phyloP scores from a whole-genome alignment of 345 rosid genomes.

The Lepidium sativum region DNA sequence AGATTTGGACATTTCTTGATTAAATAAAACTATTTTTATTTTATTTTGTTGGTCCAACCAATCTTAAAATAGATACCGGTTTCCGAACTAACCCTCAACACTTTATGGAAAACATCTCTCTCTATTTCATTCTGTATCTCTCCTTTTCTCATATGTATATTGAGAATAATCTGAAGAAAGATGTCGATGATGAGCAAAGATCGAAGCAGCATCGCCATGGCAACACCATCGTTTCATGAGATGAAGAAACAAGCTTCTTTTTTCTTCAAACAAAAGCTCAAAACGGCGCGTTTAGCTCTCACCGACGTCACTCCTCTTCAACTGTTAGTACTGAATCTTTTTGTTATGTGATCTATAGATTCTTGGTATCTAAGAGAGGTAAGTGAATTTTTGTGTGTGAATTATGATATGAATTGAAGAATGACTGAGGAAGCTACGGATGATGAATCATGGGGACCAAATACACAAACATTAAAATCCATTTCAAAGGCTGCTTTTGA shows the following conservation, averaged over 20 bases:
- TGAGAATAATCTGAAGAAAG: neutral
- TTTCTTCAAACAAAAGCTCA: conserved; percentile 87
- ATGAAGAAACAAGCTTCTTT: conserved; percentile 89
- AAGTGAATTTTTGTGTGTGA: neutral
- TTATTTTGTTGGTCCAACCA: neutral
- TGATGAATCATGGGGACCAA: conserved; percentile 58
- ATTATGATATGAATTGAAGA: conserved; percentile 28
- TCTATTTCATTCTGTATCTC: neutral
- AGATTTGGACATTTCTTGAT: conserved; percentile 17
- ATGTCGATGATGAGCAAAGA: conserved; percentile 56
- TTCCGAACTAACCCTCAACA: conserved; percentile 1
- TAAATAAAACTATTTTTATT: neutral
- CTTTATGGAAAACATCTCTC: neutral
- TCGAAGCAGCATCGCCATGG: conserved; percentile 34
- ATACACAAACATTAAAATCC: conserved; percentile 48
- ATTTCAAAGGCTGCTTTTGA: conserved; percentile 94
- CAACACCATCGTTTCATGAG: conserved; percentile 52
- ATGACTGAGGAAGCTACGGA: conserved; percentile 80
- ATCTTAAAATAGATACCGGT: neutral
- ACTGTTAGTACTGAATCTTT: conserved; percentile 8
- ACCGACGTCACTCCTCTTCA: conserved; percentile 75
- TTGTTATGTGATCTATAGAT: neutral
- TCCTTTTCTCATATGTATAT: neutral
- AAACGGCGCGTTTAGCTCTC: conserved; percentile 79
- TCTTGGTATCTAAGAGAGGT: neutral